phyloP scores from a whole-genome alignment of 139 green algal genomes.

The Asterochloris sp. region DNA sequence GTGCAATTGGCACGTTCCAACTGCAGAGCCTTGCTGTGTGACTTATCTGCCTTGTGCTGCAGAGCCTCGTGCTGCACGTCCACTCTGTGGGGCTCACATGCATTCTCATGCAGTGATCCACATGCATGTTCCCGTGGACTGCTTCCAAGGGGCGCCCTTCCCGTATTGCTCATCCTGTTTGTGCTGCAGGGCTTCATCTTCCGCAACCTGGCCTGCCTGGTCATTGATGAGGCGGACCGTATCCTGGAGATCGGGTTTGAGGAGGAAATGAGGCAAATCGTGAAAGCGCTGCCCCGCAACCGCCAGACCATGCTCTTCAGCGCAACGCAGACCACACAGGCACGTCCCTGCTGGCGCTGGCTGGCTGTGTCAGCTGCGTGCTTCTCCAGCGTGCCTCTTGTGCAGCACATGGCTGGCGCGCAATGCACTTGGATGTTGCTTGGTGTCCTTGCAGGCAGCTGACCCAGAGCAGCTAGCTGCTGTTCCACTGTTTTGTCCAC shows the following conservation, averaged over 20 bases:
- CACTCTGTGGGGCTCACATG: no score
- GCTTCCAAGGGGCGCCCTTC: no score
- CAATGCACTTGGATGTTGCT: background rate
- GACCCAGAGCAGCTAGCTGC: background rate
- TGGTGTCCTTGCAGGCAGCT: background rate
- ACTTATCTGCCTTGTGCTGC: no score
- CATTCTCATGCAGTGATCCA: no score
- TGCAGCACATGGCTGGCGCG: background rate
- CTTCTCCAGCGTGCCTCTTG: background rate
- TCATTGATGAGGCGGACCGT: constrained; percentile 97
- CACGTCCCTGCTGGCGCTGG: constrained; percentile 4
- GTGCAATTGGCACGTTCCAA: no score
- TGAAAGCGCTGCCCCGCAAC: constrained; percentile 93
- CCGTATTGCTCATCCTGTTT: background rate
- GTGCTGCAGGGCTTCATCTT: constrained; percentile 60
- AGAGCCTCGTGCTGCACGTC: no score
- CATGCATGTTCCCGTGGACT: no score
- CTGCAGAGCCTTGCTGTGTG: no score
- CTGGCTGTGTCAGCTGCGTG: background rate
- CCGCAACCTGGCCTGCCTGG: constrained; percentile 83
- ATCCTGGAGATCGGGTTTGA: constrained; percentile 99
- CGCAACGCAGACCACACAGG: constrained; percentile 96
- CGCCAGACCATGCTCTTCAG: constrained; percentile 98
- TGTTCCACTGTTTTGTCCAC: no score
- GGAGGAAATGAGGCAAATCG: constrained; percentile 97